A percentile compares a stretch with the other conserved stretches of the same genome.
phyloP scores from a whole-genome alignment of 1,284 basidiomycete genomes.

The Marasmius oreades region DNA sequence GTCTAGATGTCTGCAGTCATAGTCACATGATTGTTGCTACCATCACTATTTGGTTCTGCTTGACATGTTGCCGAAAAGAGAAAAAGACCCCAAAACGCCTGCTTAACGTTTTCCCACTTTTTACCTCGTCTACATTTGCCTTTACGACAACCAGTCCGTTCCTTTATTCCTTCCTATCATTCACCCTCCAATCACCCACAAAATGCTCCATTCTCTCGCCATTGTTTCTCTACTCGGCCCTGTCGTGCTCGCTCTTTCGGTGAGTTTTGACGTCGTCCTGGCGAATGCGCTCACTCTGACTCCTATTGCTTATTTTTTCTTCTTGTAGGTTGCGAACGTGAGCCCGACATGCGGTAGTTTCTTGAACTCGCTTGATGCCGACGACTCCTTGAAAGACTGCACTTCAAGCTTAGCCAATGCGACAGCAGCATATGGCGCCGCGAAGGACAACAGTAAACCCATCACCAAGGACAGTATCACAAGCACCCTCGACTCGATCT shows the following conservation, averaged over 20 bases:
- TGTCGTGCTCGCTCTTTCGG: too few relatives aligned
- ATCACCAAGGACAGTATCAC: constrained; percentile 46
- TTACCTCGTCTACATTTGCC: background rate
- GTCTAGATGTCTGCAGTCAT: too few relatives aligned
- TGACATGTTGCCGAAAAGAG: background rate
- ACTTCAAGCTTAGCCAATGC: constrained; percentile 61
- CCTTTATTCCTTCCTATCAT: background rate
- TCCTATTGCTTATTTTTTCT: constrained; percentile 22
- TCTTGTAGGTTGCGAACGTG: constrained; percentile 29
- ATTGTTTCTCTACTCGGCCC: constrained; percentile 44
- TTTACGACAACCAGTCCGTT: background rate
- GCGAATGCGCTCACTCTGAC: background rate
- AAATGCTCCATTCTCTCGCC: constrained; percentile 48
- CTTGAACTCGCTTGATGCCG: constrained; percentile 59
- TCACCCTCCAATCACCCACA: constrained; percentile 10
- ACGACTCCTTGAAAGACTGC: constrained; percentile 59
- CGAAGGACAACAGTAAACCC: constrained; percentile 32
- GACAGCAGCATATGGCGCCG: constrained; percentile 57
- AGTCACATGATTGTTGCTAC: background rate
- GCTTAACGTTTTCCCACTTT: background rate
- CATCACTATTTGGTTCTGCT: background rate
- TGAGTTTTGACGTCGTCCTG: too few relatives aligned
- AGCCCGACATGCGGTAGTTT: constrained; percentile 56
- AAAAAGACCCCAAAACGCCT: background rate
- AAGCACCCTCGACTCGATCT: constrained; percentile 56